Percentiles rank a stretch among this genome's conserved stretches.
Conservation (phyloP, 169 alveolate species). For the Plasmodium blacklocki region DNA sequence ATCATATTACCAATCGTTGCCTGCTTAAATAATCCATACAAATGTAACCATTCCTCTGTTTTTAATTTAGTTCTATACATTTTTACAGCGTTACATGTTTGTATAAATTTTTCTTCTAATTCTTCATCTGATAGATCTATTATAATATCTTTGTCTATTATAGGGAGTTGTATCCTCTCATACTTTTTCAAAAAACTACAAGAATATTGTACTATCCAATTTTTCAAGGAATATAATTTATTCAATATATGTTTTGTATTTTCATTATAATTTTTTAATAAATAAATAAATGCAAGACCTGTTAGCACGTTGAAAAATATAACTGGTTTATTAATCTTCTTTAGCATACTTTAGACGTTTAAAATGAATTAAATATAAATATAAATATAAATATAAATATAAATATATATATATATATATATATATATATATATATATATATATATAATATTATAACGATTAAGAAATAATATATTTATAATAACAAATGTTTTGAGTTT, state of each 20-base stretch:
- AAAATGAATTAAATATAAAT: too few relatives aligned
- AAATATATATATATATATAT: too few relatives aligned
- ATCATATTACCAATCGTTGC: slow-evolving; percentile 12
- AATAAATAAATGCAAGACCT: background rate
- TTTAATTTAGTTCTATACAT: slow-evolving; percentile 8
- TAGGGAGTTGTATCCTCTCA: slow-evolving; percentile 5
- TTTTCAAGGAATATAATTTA: background rate
- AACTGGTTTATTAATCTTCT: slow-evolving; percentile 1
- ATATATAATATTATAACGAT: too few relatives aligned
- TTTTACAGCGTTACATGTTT: slow-evolving; percentile 44
- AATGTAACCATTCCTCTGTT: slow-evolving; percentile 37
- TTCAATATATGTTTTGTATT: background rate
- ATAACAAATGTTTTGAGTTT: too few relatives aligned
- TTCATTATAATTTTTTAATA: slow-evolving; percentile 1
- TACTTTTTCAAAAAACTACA: background rate
- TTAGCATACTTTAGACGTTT: background rate
- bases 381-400: too few relatives aligned
- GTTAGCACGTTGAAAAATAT: slow-evolving; percentile 13
- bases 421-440: too few relatives aligned
- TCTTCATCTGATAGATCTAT: slow-evolving; percentile 42
- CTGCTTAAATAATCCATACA: slow-evolving; percentile 61
- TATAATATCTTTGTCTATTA: slow-evolving; percentile 17
- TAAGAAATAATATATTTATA: too few relatives aligned
- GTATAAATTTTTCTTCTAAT: slow-evolving; percentile 35
- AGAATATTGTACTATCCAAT: slow-evolving; percentile 10